phyloP scores from a whole-genome alignment of 176 grass and related monocot genomes.

The Aechmea fasciata region DNA sequence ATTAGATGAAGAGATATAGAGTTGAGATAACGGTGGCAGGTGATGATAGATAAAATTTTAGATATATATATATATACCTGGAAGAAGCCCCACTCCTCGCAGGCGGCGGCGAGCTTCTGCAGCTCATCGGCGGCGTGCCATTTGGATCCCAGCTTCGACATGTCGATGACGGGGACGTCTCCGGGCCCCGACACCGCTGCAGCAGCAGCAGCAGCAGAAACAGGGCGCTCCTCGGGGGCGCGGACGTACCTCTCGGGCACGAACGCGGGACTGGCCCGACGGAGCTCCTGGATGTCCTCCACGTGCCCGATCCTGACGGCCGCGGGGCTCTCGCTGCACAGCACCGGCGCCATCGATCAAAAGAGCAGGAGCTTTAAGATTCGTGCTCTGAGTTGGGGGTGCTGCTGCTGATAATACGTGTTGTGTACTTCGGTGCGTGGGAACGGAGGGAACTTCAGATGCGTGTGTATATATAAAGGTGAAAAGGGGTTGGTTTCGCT shows the following conservation, averaged over 20 bases:
- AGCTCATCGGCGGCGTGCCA: constrained; percentile 26
- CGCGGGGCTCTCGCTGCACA: not conserved
- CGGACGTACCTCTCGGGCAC: constrained; percentile 66
- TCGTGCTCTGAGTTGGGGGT: too few species aligned
- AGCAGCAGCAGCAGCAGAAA: not conserved
- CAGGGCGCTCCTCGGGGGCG: constrained; percentile 38
- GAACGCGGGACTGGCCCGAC: constrained; percentile 8
- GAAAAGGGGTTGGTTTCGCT: too few species aligned
- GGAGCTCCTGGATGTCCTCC: constrained; percentile 69
- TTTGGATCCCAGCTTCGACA: constrained; percentile 27
- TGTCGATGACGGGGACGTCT: constrained; percentile 56
- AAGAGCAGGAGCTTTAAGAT: not conserved
- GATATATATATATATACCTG: constrained; percentile 21
- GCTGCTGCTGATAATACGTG: too few species aligned
- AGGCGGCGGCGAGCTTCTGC: constrained; percentile 35
- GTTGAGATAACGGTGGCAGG: too few species aligned
- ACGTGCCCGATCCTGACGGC: constrained; percentile 35
- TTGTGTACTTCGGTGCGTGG: too few species aligned
- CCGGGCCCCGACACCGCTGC: not conserved
- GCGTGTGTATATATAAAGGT: too few species aligned
- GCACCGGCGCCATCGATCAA: not conserved
- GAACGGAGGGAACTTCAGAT: too few species aligned
- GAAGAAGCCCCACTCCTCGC: constrained; percentile 90
- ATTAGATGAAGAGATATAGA: too few species aligned
- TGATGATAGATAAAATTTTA: too few species aligned